Evolutionary conservation across 2,329 filamentous ascomycete species (phyloP), one percentile per base, ranked within the genome.

Genomic region (Penicillium frequentans): DNA sequence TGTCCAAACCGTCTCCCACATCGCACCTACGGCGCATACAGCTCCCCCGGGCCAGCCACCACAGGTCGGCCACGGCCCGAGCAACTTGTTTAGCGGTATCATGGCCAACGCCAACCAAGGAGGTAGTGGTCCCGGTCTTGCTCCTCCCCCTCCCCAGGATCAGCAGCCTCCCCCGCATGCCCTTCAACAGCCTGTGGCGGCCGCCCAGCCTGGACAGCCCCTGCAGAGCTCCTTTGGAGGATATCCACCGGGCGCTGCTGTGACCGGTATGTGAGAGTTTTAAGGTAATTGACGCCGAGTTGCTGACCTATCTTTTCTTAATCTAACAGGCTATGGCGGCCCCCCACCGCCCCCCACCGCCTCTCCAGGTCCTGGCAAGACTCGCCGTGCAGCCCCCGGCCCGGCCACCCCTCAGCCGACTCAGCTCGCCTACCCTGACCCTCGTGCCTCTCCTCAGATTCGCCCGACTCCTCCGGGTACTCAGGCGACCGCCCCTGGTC

Each of bases 371-470:
- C 90, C 90, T 19, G 87, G 86, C 61, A 90, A 91, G 75, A 85
- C 89, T 68, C 84, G 88, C 24, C 84, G 89, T 54, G 81, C 82
- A 54, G 82, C 81, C 54, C 82, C 81, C 29, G 85, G 77, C 46
- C 91, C 93, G 59, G 90, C 92, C 27, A 97, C 95, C 60, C 93
- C 93, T 59, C 92, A 97, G 77, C 91, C 96, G 76, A 92, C 90
- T 76, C 91, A 90, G 56, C 88, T 93, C 57, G 89, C 92, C 26
- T 96, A 96, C 72, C 89, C 91, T 37, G 90, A 92, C 62, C 87
- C 88, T 47, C 85, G 87, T 59, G 88, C 89, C 62, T 96, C 93
- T 48, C 93, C 93, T 50, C 90, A 96, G 75, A 88, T 96, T 64
- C 91, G 95, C 64, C 93, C 92, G 7, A 93, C 91, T 26, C 79